These are phyloP conservation scores for Warburgia ugandensis DNA, from an alignment of 164 flowering plant genomes.

Conservation along the genomic window DNA sequence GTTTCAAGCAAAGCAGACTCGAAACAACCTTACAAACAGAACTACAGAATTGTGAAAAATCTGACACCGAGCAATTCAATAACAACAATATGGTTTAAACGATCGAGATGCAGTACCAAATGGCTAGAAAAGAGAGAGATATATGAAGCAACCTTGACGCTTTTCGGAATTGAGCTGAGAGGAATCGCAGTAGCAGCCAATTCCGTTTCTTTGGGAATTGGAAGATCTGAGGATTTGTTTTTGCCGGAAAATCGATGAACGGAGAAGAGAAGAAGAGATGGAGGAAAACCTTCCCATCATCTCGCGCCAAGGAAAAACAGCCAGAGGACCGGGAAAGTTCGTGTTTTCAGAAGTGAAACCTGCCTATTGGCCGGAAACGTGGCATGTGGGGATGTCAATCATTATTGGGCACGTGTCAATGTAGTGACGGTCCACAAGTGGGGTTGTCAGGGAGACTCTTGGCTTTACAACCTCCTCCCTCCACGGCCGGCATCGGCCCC, in stretches of 20 bases:
- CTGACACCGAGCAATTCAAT: not conserved
- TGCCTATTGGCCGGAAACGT: too few relatives aligned
- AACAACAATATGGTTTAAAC: too few relatives aligned
- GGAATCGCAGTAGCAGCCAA: constrained; percentile 18
- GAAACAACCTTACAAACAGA: not conserved
- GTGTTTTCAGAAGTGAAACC: too few relatives aligned
- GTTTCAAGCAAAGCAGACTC: not conserved
- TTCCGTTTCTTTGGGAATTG: constrained; percentile 3
- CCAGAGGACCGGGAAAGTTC: too few relatives aligned
- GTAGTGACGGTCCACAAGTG: too few relatives aligned
- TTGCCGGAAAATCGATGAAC: constrained; percentile 6
- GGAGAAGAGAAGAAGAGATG: constrained; percentile 12
- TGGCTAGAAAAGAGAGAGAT: constrained; percentile 7
- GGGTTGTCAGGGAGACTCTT: too few relatives aligned
- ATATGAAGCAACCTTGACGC: constrained; percentile 17
- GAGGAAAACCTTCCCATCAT: constrained; percentile 22
- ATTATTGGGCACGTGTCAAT: too few relatives aligned
- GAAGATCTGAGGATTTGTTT: constrained; percentile 5
- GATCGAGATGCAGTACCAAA: too few relatives aligned
- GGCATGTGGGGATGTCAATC: too few relatives aligned
- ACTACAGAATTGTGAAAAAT: not conserved
- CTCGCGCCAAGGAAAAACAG: not conserved
- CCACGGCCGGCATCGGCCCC: too few relatives aligned
- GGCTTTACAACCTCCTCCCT: too few relatives aligned
- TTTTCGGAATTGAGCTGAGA: constrained; percentile 13